Conservation (phyloP, 1,284 basidiomycete species). For the Austropuccinia psidii region DNA sequence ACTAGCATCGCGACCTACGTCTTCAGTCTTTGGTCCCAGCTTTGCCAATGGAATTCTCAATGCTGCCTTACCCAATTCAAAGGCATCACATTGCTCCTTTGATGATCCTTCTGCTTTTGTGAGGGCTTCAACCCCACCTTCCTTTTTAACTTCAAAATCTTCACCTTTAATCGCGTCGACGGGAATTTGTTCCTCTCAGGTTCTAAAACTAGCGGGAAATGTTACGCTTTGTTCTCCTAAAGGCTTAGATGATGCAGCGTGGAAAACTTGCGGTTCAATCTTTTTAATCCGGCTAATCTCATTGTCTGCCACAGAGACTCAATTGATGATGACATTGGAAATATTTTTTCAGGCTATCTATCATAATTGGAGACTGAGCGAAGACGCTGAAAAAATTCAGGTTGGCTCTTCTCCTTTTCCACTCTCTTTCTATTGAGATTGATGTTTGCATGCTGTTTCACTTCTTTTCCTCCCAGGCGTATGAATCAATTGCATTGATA, state of each 20-base stretch:
- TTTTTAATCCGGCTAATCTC: slow-evolving; percentile 69
- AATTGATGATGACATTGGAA: slow-evolving; percentile 63
- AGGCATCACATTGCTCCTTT: slow-evolving; percentile 54
- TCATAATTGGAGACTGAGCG: slow-evolving; percentile 64
- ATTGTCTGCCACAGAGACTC: slow-evolving; percentile 64
- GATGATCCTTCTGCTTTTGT: slow-evolving; percentile 41
- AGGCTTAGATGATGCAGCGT: slow-evolving; percentile 67
- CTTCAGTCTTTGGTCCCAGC: slow-evolving; percentile 4
- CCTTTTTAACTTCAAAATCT: slow-evolving; percentile 23
- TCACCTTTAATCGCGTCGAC: no score
- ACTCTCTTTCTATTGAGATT: background rate
- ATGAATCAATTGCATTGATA: slow-evolving; percentile 71
- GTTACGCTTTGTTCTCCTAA: slow-evolving; percentile 58
- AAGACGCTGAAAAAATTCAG: slow-evolving; percentile 59
- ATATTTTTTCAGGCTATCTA: slow-evolving; percentile 68
- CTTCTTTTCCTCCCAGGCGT: slow-evolving; percentile 65
- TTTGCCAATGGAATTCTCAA: slow-evolving; percentile 39
- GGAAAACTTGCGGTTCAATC: slow-evolving; percentile 73
- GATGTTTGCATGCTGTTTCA: slow-evolving; percentile 13
- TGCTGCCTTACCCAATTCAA: slow-evolving; percentile 33
- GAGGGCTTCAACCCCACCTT: slow-evolving; percentile 44
- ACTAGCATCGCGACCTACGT: slow-evolving; percentile 10
- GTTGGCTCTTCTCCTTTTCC: slow-evolving; percentile 22
- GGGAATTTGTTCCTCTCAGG: slow-evolving; percentile 36
- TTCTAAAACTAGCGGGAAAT: slow-evolving; percentile 54